Evolutionary conservation across 2,329 filamentous ascomycete species (phyloP).

Genomic region (Coniochaeta sp.): DNA sequence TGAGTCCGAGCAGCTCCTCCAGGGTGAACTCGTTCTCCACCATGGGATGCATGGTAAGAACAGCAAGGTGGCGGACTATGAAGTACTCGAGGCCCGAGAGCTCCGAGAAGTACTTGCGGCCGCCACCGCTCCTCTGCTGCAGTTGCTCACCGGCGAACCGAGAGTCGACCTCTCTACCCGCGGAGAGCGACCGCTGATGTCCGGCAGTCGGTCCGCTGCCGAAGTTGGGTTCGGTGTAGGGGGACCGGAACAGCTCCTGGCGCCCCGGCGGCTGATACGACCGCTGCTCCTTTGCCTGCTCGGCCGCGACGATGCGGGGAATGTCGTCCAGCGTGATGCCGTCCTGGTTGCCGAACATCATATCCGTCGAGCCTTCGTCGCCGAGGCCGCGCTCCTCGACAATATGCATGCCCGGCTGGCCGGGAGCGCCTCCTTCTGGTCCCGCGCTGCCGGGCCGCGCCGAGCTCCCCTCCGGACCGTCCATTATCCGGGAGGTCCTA

Average conservation of each 20-base stretch:
- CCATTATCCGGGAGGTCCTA: conserved; percentile 84
- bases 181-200: conserved; percentile 55
- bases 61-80: conserved; percentile 90
- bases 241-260: conserved; percentile 55
- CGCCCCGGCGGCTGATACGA: conserved; percentile 71
- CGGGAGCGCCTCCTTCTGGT: conserved; percentile 45
- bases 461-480: conserved; percentile 66
- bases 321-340: conserved; percentile 94
- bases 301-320: conserved; percentile 87
- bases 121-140: conserved; percentile 35
- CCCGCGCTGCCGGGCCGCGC: conserved; percentile 67
- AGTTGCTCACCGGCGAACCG: conserved; percentile 43
- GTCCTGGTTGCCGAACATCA: conserved; percentile 85
- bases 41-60: conserved; percentile 89
- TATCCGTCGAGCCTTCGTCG: conserved; percentile 63
- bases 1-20: conserved; percentile 85
- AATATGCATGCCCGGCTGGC: conserved; percentile 60
- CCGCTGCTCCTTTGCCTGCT: conserved; percentile 86
- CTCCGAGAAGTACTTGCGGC: conserved; percentile 90
- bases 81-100: conserved; percentile 94
- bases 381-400: conserved; percentile 69
- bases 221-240: conserved; percentile 54
- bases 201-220: conserved; percentile 48
- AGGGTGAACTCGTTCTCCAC: conserved; percentile 87
- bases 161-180: conserved; percentile 40